Percentiles rank a stretch among this genome's conserved stretches.
These are phyloP conservation scores for Steccherinum ochraceum DNA, from an alignment of 768 basidiomycete species.

Conservation along the genomic window DNA sequence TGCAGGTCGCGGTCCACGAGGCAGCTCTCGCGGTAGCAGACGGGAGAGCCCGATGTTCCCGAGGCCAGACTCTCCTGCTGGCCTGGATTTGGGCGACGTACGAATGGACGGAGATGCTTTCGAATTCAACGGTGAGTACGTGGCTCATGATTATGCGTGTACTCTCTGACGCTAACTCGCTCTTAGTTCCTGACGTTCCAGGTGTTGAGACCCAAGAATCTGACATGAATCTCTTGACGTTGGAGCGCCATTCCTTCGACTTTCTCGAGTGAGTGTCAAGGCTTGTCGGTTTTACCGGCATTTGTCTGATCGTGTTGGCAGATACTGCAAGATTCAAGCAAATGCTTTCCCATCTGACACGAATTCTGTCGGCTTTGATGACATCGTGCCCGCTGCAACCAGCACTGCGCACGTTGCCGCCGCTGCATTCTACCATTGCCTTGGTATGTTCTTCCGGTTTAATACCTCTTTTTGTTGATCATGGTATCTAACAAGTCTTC, in stretches of 20 bases:
- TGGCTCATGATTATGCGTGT: slow-evolving; percentile 15
- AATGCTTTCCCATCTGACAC: slow-evolving; percentile 46
- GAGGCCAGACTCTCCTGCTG: slow-evolving; percentile 46
- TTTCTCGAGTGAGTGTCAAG: slow-evolving; percentile 65
- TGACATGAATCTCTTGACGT: slow-evolving; percentile 46
- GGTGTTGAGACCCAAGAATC: slow-evolving; percentile 45
- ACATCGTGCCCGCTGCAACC: slow-evolving; percentile 55
- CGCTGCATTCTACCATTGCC: slow-evolving; percentile 79
- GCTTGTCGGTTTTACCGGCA: not conserved
- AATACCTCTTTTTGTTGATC: no score
- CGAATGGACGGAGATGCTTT: slow-evolving; percentile 55
- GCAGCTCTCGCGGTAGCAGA: slow-evolving; percentile 44
- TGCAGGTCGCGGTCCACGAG: slow-evolving; percentile 47
- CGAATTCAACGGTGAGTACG: slow-evolving; percentile 53
- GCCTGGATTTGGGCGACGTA: slow-evolving; percentile 28
- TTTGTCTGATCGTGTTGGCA: slow-evolving; percentile 20
- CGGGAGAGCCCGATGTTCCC: slow-evolving; percentile 51
- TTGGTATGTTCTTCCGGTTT: slow-evolving; percentile 54
- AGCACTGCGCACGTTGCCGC: slow-evolving; percentile 76
- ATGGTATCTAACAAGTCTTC: not conserved
- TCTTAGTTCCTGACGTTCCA: slow-evolving; percentile 24
- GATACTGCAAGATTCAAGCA: slow-evolving; percentile 75
- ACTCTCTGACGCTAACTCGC: not conserved
- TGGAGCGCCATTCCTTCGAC: slow-evolving; percentile 75
- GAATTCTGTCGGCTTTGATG: slow-evolving; percentile 51